phyloP scores from a whole-genome alignment of 257 asterid genomes.

The Jacaranda copaia region DNA sequence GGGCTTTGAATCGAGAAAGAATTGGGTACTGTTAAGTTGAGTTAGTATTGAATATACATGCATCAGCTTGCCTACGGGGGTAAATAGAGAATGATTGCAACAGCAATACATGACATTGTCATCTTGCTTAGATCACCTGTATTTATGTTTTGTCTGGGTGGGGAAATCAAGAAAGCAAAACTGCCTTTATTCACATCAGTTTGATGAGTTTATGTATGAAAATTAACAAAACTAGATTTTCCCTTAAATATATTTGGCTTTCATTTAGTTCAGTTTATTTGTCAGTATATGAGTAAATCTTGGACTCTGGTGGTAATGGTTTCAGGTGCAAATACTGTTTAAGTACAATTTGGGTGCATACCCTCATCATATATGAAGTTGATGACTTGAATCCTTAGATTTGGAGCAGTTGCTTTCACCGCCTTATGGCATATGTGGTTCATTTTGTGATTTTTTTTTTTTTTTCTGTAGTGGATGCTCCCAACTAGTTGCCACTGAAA shows the following conservation, averaged over 20 bases:
- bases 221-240: neutral
- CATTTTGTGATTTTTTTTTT: neutral
- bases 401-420: neutral
- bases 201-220: slow-evolving; percentile 3
- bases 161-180: neutral
- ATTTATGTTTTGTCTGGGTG: too few relatives aligned
- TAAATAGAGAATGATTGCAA: neutral
- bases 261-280: slow-evolving; percentile 3
- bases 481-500: slow-evolving; percentile 63
- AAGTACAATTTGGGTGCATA: neutral
- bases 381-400: neutral
- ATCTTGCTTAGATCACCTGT: neutral
- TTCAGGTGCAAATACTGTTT: neutral
- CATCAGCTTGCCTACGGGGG: neutral
- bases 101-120: neutral
- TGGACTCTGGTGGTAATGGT: neutral
- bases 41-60: neutral
- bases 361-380: neutral
- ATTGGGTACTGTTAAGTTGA: neutral
- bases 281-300: neutral
- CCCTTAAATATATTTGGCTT: neutral
- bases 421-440: neutral
- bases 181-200: slow-evolving; percentile 1
- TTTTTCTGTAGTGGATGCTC: slow-evolving; percentile 60
- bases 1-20: slow-evolving; percentile 13